Conservation (phyloP, 1,284 basidiomycete genomes). For the Sanghuangporus baumii region DNA sequence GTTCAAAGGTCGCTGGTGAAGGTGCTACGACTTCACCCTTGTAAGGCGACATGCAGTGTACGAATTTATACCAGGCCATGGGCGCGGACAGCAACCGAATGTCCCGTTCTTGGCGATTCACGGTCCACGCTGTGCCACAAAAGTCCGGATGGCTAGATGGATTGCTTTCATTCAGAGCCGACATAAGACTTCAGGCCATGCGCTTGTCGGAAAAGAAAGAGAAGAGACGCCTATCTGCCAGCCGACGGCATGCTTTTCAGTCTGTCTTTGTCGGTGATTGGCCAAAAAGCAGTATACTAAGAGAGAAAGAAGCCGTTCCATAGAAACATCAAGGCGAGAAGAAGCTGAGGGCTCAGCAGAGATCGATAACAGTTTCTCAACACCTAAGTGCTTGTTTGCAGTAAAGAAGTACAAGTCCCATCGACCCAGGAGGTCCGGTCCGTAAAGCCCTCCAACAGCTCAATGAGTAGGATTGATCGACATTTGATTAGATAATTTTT, state of each 20-base stretch:
- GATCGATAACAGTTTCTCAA: too few species aligned
- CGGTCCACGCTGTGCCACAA: not conserved
- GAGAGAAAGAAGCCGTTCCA: not conserved
- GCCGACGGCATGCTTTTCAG: not conserved
- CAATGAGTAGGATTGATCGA: too few species aligned
- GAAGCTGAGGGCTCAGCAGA: too few species aligned
- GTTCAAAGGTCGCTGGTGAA: not conserved
- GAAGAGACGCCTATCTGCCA: too few species aligned
- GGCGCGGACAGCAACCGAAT: too few species aligned
- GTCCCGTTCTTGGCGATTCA: too few species aligned
- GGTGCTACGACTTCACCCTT: too few species aligned
- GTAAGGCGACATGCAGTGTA: not conserved
- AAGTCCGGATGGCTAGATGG: not conserved
- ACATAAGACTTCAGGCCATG: not conserved
- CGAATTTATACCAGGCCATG: not conserved
- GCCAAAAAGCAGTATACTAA: not conserved
- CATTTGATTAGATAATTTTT: too few species aligned
- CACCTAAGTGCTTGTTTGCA: too few species aligned
- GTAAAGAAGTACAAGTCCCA: too few species aligned
- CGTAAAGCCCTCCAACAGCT: too few species aligned
- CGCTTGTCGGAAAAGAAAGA: not conserved
- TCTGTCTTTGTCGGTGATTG: not conserved
- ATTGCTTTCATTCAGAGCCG: not conserved
- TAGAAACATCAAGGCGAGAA: not conserved
- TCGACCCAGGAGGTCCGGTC: too few species aligned